Evolutionary conservation across 2,329 filamentous ascomycete genomes (phyloP).

Genomic region (Fusarium multiceps): DNA sequence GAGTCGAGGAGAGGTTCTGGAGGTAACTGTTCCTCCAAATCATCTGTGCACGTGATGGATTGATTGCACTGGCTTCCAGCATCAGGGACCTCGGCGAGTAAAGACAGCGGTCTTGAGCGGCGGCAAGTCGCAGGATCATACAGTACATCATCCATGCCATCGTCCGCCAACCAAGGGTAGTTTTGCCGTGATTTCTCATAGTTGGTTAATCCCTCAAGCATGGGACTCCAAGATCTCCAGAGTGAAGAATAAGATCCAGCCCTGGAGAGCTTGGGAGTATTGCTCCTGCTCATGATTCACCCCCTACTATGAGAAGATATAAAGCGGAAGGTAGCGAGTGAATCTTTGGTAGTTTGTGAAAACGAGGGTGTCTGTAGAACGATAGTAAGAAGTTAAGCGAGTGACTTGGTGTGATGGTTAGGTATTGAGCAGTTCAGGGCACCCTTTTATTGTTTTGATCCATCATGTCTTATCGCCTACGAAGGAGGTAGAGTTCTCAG

Average conservation of each 20-base stretch:
- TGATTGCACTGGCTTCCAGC: not conserved
- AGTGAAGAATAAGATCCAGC: constrained; percentile 44
- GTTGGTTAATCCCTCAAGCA: constrained; percentile 33
- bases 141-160: not conserved
- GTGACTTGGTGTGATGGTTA: not conserved
- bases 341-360: accelerated
- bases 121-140: not conserved
- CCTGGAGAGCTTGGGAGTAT: constrained; percentile 32
- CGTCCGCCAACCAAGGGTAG: constrained; percentile 45
- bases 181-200: constrained; percentile 48
- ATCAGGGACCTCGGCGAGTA: constrained; percentile 22
- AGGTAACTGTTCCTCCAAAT: constrained; percentile 16
- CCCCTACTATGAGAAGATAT: not conserved
- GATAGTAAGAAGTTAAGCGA: not conserved
- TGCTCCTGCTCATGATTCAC: constrained; percentile 10
- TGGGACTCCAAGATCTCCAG: constrained; percentile 47
- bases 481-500: not conserved
- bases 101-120: constrained; percentile 14
- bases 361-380: not conserved
- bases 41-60: not conserved
- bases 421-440: not conserved
- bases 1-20: constrained; percentile 14
- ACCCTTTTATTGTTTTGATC: not conserved
- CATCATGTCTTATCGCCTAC: not conserved
- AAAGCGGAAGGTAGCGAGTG: not conserved